Base-by-base conservation (phyloP, 78 protist genomes). In the Salpingoeca rosetta region DNA sequence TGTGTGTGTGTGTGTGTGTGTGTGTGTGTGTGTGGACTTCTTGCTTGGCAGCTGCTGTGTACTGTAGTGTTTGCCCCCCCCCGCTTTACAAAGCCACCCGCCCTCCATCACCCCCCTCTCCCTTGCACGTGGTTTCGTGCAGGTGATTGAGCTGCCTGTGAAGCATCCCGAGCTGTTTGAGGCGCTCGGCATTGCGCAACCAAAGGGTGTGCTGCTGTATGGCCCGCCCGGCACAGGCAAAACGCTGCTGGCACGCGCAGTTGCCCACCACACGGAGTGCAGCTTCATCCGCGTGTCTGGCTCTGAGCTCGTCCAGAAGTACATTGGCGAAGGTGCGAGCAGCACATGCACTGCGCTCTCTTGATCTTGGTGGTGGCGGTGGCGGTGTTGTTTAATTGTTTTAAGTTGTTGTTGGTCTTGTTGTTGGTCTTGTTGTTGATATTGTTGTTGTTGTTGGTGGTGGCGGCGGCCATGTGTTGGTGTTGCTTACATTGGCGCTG, bases 141-240 rank as follows among this genome's bases (percentile, higher is more conserved):
- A 92, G 84, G 98, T 97, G 22, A 96, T 98, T 39, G 99, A 98
- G 87, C 94, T 98, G 82, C 99, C 99, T 74, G 95, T 99, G 89
- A 97, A 98, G 88, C 99, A 99, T 84, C 99, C 99, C 17, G 99
- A 98, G 86, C 91, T 99, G 51, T 99, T 99, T 89, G 99, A 98
- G 82, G 51, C 94, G 31, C 94, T 99, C 0, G 99, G 99, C 80
- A 97, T 97, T 38, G 93, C 96, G 7, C 99, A 98, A 86, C 99
- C 99, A 56, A 98, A 92, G 87, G 99, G 97, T 26, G 96, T 95
- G 40, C 88, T 96, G 27, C 85, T 98, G 72, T 95, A 93, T 40
- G 98, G 98, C 3, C 97, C 98, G 28, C 99, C 99, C 17, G 99
- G 99, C 56, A 98, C 99, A 10, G 99, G 99, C 44, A 98, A 99